These are phyloP conservation scores for Coemansia sp. DNA, from an alignment of 192 early-diverging fungal species.

Conservation along the genomic window DNA sequence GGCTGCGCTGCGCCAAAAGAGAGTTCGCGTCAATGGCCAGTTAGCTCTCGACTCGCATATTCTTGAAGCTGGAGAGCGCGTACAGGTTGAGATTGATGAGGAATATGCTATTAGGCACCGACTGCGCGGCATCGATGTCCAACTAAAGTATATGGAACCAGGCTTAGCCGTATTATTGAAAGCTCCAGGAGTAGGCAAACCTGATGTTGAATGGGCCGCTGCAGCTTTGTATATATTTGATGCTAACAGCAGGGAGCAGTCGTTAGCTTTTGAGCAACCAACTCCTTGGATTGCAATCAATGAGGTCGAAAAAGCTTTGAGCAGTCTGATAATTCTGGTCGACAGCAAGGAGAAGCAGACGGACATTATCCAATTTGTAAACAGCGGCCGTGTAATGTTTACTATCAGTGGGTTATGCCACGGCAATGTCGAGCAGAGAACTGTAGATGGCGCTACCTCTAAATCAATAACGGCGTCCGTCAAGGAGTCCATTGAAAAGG, in stretches of 20 bases:
- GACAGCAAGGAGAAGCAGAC: constrained; percentile 13
- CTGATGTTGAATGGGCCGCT: constrained; percentile 28
- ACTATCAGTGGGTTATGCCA: constrained; percentile 43
- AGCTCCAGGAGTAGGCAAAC: constrained; percentile 52
- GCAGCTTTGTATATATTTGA: constrained; percentile 7
- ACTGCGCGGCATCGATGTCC: constrained; percentile 49
- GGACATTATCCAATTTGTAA: constrained; percentile 1
- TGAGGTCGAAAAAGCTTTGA: constrained; percentile 59
- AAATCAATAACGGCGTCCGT: constrained; percentile 20
- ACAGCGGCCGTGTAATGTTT: constrained; percentile 18
- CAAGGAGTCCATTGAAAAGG: not conserved
- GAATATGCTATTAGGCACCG: constrained; percentile 42
- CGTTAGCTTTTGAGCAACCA: not conserved
- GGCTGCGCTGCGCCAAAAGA: constrained; percentile 34
- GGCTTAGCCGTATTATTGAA: constrained; percentile 59
- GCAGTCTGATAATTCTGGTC: constrained; percentile 51
- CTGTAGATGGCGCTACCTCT: constrained; percentile 24
- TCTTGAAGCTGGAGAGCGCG: constrained; percentile 49
- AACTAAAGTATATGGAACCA: constrained; percentile 55
- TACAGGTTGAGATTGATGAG: constrained; percentile 53
- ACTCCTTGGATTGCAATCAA: constrained; percentile 50
- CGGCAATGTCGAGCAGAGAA: constrained; percentile 31
- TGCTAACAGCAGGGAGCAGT: not conserved
- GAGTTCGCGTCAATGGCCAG: constrained; percentile 58
- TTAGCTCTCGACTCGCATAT: constrained; percentile 53